A percentile compares a stretch with the other conserved stretches of the same genome.
Evolutionary conservation across 176 grass and related monocot species (phyloP).

Genomic region (Oryza australiensis): DNA sequence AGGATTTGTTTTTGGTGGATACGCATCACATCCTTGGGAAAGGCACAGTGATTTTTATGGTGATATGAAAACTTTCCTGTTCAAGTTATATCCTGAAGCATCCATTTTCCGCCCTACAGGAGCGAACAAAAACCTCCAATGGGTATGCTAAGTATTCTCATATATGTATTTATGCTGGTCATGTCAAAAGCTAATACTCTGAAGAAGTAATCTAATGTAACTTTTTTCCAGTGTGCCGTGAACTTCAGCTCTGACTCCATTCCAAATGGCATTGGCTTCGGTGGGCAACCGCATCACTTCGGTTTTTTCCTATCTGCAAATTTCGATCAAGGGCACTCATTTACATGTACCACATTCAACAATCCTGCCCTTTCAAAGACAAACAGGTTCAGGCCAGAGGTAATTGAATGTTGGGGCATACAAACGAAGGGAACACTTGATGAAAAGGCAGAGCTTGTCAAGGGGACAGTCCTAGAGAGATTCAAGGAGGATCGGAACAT

Average conservation of each 20-base stretch:
- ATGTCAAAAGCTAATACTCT: background rate
- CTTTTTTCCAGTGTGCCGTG: constrained; percentile 62
- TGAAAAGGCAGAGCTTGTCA: constrained; percentile 44
- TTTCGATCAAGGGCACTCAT: constrained; percentile 91
- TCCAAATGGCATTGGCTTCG: constrained; percentile 93
- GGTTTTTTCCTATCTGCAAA: constrained; percentile 87
- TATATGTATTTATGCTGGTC: constrained; percentile 12
- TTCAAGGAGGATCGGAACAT: constrained; percentile 99
- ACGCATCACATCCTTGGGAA: constrained; percentile 90
- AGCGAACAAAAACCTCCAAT: constrained; percentile 88
- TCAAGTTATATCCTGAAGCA: constrained; percentile 75
- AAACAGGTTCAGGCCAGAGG: constrained; percentile 66
- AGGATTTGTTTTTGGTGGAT: constrained; percentile 81
- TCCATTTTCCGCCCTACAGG: constrained; percentile 89
- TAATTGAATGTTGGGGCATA: constrained; percentile 92
- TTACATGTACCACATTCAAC: constrained; percentile 77
- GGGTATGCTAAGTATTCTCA: constrained; percentile 55
- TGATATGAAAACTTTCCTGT: constrained; percentile 95
- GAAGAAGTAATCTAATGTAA: background rate
- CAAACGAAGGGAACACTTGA: constrained; percentile 46
- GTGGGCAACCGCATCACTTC: constrained; percentile 84
- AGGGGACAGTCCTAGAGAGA: constrained; percentile 90
- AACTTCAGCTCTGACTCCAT: constrained; percentile 86
- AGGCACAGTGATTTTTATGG: constrained; percentile 91
- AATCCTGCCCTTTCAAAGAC: constrained; percentile 70